Conservation (phyloP, 2,329 filamentous ascomycete species). For the Capronia epimyces region DNA sequence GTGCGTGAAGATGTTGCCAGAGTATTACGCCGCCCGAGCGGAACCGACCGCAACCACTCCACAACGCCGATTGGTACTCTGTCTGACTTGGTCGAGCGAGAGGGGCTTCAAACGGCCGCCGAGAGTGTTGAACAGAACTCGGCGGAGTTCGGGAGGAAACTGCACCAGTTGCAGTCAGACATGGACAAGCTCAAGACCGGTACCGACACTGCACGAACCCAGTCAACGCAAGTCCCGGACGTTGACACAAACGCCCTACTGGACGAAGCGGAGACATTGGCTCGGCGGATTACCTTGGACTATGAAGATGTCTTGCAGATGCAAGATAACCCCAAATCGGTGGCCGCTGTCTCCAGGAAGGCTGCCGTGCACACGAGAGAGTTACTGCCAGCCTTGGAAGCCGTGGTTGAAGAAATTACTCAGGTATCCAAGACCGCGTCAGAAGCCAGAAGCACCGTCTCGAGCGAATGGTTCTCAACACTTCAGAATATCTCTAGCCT, state of each 20-base stretch:
- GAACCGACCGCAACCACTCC: constrained; percentile 3
- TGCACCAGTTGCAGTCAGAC: constrained; percentile 12
- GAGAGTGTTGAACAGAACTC: constrained; percentile 20
- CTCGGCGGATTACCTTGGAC: constrained; percentile 80
- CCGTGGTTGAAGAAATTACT: constrained; percentile 54
- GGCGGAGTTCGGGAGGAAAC: constrained; percentile 19
- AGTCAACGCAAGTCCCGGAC: constrained; percentile 19
- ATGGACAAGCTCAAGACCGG: constrained; percentile 24
- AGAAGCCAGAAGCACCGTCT: constrained; percentile 58
- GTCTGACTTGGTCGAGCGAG: constrained; percentile 21
- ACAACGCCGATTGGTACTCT: constrained; percentile 23
- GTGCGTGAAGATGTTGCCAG: constrained; percentile 40
- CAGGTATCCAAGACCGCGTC: constrained; percentile 54
- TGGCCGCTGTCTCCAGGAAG: constrained; percentile 59
- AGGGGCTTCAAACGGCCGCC: constrained; percentile 17
- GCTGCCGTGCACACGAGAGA: constrained; percentile 59
- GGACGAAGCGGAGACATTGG: constrained; percentile 73
- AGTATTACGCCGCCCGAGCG: constrained; percentile 32
- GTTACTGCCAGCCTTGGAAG: constrained; percentile 55
- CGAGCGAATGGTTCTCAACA: constrained; percentile 57
- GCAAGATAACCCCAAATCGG: constrained; percentile 59
- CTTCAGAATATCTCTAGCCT: constrained; percentile 80
- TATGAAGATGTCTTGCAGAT: constrained; percentile 70
- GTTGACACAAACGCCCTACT: constrained; percentile 23
- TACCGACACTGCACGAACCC: constrained; percentile 10